Base-by-base conservation (phyloP, 2,329 filamentous ascomycete genomes). In the Colletotrichum liriopes region DNA sequence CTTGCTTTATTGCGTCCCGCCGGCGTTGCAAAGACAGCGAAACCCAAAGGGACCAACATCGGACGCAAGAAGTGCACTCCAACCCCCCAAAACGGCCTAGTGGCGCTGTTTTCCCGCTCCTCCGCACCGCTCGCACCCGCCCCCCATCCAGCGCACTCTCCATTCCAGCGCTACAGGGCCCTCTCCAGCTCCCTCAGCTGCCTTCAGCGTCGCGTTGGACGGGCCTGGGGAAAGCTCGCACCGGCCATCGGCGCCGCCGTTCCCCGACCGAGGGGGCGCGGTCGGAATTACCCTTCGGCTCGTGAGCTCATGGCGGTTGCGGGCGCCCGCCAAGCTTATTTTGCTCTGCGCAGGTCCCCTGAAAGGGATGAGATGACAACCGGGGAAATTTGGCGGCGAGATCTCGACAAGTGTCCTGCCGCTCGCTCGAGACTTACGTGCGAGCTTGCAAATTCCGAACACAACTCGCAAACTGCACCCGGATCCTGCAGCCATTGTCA, bases 371-470 rank as follows among this genome's bases (percentile, higher is more conserved):
- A 39, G 60, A 63, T 52, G 60, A 51, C 45, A 62, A 43, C 16
- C 26, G 11, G 14, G 45, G 45, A 62, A 52, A 51, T 62, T 52
- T 26, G 26, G 39, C 39, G 32, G 39, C 11, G 39, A 32, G 43
- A 69, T 63, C 52, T 59, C 45, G 37, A 63, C 69, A 72, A 54
- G 65, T 69, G 58, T 63, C 60, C 32, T 29, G n/a, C 32, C 41
- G 16, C 61, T 26, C 26, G 29, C 43, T 41, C 43, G 26, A 43
- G 7, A 23, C 52, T 55, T n/a, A 23, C 55, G 16, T 23, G 37
- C 55, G 23, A 56, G 47, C 39, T 35, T 35, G n/a, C 35, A 51
- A 32, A 37, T 7, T 26, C 23, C 11, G 26, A 41, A 8, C 18
- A 20, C 14, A 16, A 4, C 14, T 14, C 26, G 11, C 45, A 29